Evolutionary conservation across 2,329 filamentous ascomycete genomes (phyloP).

Genomic region (Helotiales sp.): DNA sequence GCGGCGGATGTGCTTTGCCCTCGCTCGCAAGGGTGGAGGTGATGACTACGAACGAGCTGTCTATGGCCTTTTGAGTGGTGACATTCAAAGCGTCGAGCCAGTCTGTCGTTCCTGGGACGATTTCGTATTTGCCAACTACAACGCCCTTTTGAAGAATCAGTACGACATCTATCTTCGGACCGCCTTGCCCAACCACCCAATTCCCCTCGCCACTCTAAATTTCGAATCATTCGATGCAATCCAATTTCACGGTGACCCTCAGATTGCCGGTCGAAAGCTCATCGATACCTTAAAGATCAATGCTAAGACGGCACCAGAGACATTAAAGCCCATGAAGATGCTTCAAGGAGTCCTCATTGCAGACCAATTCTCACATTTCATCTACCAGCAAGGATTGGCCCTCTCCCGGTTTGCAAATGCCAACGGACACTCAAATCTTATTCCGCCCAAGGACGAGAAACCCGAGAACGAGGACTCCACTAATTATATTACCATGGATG

Average conservation of each 20-base stretch:
- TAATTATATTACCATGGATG: constrained; percentile 59
- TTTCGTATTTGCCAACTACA: constrained; percentile 84
- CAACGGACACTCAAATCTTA: constrained; percentile 49
- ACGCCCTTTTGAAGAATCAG: constrained; percentile 78
- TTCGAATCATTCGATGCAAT: constrained; percentile 69
- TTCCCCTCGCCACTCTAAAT: constrained; percentile 59
- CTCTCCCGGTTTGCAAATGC: constrained; percentile 55
- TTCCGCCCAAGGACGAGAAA: constrained; percentile 47
- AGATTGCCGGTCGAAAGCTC: constrained; percentile 60
- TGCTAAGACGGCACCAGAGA: constrained; percentile 60
- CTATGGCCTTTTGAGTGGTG: constrained; percentile 87
- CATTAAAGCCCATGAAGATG: constrained; percentile 70
- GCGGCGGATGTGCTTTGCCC: constrained; percentile 76
- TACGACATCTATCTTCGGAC: constrained; percentile 74
- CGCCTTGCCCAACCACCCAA: constrained; percentile 57
- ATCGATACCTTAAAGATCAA: constrained; percentile 64
- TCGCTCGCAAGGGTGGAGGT: constrained; percentile 70
- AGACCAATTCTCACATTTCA: constrained; percentile 60
- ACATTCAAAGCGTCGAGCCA: constrained; percentile 76
- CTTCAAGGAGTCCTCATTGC: constrained; percentile 78
- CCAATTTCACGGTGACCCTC: constrained; percentile 62
- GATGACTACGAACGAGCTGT: constrained; percentile 86
- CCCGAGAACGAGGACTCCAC: constrained; percentile 46
- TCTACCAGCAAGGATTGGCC: constrained; percentile 62
- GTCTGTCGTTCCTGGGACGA: constrained; percentile 86